Conservation (phyloP, 768 basidiomycete species). For the Chalciporus sphaerocephalus region DNA sequence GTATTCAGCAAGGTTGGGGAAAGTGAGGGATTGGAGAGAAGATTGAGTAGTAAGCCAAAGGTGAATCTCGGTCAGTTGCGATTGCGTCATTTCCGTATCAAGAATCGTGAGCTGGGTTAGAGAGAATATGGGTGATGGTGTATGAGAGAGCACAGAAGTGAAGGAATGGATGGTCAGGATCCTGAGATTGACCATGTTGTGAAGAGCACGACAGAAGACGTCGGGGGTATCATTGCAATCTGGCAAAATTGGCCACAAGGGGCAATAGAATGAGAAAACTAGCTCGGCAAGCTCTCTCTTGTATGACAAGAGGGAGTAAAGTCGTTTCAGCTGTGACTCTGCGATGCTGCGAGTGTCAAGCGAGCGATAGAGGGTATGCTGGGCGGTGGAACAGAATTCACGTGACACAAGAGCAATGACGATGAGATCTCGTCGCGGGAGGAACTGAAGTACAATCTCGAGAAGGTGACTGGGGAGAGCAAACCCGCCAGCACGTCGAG, state of each 20-base stretch:
- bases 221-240: slow-evolving; percentile 7
- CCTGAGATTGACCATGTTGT: slow-evolving; percentile 29
- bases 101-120: slow-evolving; percentile 28
- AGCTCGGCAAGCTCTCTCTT: slow-evolving; percentile 19
- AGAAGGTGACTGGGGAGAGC: slow-evolving; percentile 20
- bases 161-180: slow-evolving; percentile 26
- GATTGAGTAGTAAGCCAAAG: slow-evolving; percentile 24
- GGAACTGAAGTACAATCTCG: slow-evolving; percentile 17
- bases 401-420: slow-evolving; percentile 23
- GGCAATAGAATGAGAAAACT: slow-evolving; percentile 23
- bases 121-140: slow-evolving; percentile 18
- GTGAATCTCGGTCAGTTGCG: slow-evolving; percentile 19
- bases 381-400: slow-evolving; percentile 18
- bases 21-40: slow-evolving; percentile 25
- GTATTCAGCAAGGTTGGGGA: slow-evolving; percentile 24
- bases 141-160: slow-evolving; percentile 16
- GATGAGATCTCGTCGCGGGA: slow-evolving; percentile 17
- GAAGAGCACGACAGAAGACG: slow-evolving; percentile 23
- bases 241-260: slow-evolving; percentile 14
- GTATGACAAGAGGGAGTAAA: slow-evolving; percentile 20
- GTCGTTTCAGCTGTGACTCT: slow-evolving; percentile 11
- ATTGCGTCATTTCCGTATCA: slow-evolving; percentile 20
- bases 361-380: slow-evolving; percentile 20
- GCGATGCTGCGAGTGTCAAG: slow-evolving; percentile 17
- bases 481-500: background rate